A percentile compares a stretch with the other conserved stretches of the same genome.
Conservation (phyloP, 331 rosid genomes). For the Pyracantha coccinea region DNA sequence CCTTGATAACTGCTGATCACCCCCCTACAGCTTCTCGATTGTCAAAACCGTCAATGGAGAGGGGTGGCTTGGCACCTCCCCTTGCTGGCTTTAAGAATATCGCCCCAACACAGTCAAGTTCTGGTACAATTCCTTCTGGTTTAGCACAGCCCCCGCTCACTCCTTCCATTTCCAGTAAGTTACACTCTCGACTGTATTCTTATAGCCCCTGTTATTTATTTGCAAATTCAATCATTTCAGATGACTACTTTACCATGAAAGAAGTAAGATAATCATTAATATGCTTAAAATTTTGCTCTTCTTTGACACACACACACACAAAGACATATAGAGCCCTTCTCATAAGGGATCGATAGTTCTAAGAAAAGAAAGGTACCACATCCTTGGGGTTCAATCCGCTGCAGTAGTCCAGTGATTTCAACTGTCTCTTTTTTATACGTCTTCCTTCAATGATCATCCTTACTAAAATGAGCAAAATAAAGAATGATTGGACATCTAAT, state of each 20-base stretch:
- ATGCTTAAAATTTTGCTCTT: background rate
- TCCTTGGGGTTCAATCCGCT: background rate
- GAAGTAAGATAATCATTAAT: background rate
- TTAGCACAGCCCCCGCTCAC: conserved; percentile 70
- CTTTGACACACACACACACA: background rate
- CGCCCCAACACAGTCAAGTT: conserved; percentile 46
- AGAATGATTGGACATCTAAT: background rate
- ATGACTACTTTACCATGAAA: background rate
- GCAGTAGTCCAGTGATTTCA: background rate
- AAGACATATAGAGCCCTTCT: background rate
- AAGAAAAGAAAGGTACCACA: background rate
- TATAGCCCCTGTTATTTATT: background rate
- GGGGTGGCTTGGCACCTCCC: conserved; percentile 44
- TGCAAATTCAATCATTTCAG: background rate
- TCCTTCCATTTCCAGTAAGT: conserved; percentile 63
- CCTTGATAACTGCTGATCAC: conserved; percentile 31
- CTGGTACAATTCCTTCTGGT: conserved; percentile 54
- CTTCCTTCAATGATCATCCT: background rate
- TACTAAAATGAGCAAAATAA: background rate
- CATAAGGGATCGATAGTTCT: background rate
- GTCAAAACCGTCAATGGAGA: conserved; percentile 53
- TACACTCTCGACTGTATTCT: background rate
- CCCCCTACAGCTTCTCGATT: conserved; percentile 48
- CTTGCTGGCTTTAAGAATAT: conserved; percentile 38
- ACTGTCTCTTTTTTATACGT: background rate